phyloP scores from a whole-genome alignment of 768 basidiomycete species.

The Leccinum olivaceopallidum region DNA sequence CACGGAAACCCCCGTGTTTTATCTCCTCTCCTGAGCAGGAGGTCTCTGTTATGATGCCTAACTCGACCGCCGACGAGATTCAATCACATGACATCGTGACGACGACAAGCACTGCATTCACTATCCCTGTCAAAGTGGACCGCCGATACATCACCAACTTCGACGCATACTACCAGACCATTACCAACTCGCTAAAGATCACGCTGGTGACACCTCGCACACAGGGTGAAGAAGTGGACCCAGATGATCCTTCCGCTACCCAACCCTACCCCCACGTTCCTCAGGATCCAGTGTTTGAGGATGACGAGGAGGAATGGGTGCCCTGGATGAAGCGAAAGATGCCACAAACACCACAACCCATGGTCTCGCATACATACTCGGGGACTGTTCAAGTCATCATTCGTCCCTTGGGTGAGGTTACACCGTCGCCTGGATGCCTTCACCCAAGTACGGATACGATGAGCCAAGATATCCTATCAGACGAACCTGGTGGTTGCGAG shows the following conservation, averaged over 20 bases:
- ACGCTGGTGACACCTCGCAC: not conserved
- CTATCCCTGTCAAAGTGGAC: not conserved
- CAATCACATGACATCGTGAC: not conserved
- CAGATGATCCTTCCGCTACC: not conserved
- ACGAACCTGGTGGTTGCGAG: not conserved
- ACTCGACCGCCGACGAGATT: not conserved
- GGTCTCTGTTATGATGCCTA: not conserved
- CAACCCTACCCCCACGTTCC: not conserved
- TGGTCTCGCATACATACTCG: not conserved
- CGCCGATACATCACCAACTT: not conserved
- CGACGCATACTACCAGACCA: slow-evolving; percentile 5
- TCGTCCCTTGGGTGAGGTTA: not conserved
- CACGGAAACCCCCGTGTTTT: not conserved
- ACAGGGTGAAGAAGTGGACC: not conserved
- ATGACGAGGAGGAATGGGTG: slow-evolving; percentile 12
- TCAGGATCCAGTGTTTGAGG: not conserved
- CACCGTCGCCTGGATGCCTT: not conserved
- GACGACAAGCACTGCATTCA: not conserved
- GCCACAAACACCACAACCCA: not conserved
- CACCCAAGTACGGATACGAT: not conserved
- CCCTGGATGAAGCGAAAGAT: slow-evolving; percentile 1
- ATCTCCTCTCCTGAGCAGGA: too few relatives aligned
- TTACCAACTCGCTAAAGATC: not conserved
- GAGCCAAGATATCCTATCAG: not conserved
- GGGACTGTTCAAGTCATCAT: not conserved